Percentiles rank a stretch among this genome's conserved stretches.
phyloP scores from a whole-genome alignment of 257 asterid species.

The Ehretia macrophylla region DNA sequence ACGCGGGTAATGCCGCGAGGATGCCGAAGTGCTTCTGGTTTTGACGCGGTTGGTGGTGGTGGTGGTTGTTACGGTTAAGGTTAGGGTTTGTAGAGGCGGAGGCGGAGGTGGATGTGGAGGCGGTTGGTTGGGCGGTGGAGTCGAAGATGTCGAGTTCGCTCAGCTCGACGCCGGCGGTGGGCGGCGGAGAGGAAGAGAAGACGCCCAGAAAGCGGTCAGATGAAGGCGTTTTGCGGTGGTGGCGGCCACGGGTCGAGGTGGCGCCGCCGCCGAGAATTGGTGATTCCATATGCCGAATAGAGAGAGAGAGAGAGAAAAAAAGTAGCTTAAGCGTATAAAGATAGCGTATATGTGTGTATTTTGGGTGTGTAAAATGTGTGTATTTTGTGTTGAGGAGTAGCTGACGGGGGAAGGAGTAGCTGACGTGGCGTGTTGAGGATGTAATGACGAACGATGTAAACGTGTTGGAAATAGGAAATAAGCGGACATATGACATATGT shows the following conservation, averaged over 20 bases:
- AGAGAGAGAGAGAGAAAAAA: background rate
- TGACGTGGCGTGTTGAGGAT: background rate
- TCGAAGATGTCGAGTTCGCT: slow-evolving; percentile 60
- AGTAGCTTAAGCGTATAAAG: background rate
- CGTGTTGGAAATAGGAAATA: background rate
- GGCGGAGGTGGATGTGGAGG: slow-evolving; percentile 27
- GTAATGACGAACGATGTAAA: background rate
- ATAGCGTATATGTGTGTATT: background rate
- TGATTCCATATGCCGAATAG: slow-evolving; percentile 9
- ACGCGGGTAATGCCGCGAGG: slow-evolving; percentile 49
- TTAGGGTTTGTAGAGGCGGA: slow-evolving; percentile 14
- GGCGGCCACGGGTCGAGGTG: background rate
- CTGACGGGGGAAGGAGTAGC: background rate
- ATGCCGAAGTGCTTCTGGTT: slow-evolving; percentile 37
- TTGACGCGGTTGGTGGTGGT: slow-evolving; percentile 8
- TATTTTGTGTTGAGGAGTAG: no score
- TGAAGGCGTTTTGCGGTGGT: slow-evolving; percentile 23
- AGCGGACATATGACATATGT: no score
- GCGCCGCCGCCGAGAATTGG: slow-evolving; percentile 1
- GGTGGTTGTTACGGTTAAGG: slow-evolving; percentile 4
- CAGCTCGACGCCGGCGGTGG: slow-evolving; percentile 41
- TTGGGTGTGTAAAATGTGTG: background rate
- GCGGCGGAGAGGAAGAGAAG: slow-evolving; percentile 21
- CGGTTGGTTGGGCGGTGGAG: slow-evolving; percentile 24
- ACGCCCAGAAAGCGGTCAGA: slow-evolving; percentile 34